phyloP scores from a whole-genome alignment of 495 filamentous ascomycete genomes.

The Neurospora cerealis region DNA sequence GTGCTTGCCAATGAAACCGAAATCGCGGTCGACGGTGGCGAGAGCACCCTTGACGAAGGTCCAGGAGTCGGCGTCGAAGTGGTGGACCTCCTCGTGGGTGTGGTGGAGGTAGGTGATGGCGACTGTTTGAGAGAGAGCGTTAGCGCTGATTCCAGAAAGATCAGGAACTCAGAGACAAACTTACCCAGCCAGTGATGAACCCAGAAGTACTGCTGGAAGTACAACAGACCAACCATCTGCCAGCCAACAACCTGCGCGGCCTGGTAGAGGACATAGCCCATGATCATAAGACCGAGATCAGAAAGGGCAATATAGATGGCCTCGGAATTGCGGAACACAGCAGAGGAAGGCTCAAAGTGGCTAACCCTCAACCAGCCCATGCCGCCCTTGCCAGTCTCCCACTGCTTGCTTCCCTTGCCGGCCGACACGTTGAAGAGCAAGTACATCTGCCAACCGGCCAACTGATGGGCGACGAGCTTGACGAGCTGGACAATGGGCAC shows the following conservation, averaged over 20 bases:
- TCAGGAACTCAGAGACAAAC: no score
- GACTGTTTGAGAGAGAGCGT: conserved; percentile 35
- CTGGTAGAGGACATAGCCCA: conserved; percentile 40
- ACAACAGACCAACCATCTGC: conserved; percentile 79
- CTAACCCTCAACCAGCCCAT: conserved; percentile 72
- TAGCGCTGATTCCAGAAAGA: conserved; percentile 7
- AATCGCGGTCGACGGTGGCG: conserved; percentile 79
- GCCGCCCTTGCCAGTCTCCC: conserved; percentile 45
- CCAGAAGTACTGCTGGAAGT: conserved; percentile 88
- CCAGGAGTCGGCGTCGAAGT: conserved; percentile 69
- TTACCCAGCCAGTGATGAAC: conserved; percentile 92
- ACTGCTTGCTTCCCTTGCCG: conserved; percentile 73
- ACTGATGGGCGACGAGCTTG: conserved; percentile 70
- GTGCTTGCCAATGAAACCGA: conserved; percentile 74
- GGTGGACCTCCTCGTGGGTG: conserved; percentile 71
- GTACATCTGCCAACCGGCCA: conserved; percentile 84
- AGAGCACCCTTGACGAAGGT: conserved; percentile 80
- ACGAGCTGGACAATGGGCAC: conserved; percentile 72
- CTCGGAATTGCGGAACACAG: conserved; percentile 86
- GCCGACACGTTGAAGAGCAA: conserved; percentile 79
- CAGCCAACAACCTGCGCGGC: conserved; percentile 65
- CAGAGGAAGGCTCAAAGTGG: conserved; percentile 84
- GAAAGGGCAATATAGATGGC: conserved; percentile 71
- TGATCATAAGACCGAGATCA: conserved; percentile 66
- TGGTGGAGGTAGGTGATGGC: conserved; percentile 87